A percentile compares a stretch with the other conserved stretches of the same genome.
Evolutionary conservation across 2,329 filamentous ascomycete genomes (phyloP).

Genomic region (Pseudogymnoascus sp.): DNA sequence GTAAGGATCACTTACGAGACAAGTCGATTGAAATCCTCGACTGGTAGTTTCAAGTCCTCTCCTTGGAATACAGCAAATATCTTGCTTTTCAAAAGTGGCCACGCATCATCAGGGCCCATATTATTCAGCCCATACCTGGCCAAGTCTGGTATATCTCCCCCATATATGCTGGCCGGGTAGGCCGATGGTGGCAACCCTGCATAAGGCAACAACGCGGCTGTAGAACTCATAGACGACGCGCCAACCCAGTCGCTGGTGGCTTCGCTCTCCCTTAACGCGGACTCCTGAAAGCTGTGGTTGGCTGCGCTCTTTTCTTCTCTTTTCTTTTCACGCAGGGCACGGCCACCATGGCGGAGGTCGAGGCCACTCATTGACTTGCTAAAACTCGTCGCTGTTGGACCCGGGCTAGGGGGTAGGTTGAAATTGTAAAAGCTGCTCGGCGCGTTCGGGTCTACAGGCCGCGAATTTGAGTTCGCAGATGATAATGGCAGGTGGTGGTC

Average conservation of each 20-base stretch:
- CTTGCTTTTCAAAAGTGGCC: conserved; percentile 72
- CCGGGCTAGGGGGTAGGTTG: conserved; percentile 66
- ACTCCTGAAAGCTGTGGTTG: conserved; percentile 19
- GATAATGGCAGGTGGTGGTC: conserved; percentile 68
- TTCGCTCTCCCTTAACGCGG: conserved; percentile 29
- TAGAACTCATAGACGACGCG: conserved; percentile 45
- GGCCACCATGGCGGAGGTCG: conserved; percentile 70
- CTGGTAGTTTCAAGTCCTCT: conserved; percentile 70
- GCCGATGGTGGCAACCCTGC: conserved; percentile 20
- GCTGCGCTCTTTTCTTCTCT: conserved; percentile 58
- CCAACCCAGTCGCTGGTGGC: conserved; percentile 43
- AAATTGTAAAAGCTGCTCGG: conserved; percentile 76
- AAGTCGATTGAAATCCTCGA: conserved; percentile 77
- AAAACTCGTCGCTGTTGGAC: conserved; percentile 59
- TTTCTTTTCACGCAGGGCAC: conserved; percentile 73
- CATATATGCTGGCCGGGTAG: conserved; percentile 36
- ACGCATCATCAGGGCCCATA: conserved; percentile 71
- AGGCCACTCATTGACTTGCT: conserved; percentile 76
- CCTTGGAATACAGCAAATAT: conserved; percentile 74
- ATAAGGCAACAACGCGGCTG: conserved; percentile 34
- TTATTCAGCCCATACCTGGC: conserved; percentile 60
- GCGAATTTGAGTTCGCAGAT: conserved; percentile 70
- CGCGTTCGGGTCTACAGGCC: conserved; percentile 66
- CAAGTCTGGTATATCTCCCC: conserved; percentile 48
- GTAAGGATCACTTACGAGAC: conserved; percentile 44